Evolutionary conservation across 2,329 filamentous ascomycete species (phyloP).

Genomic region (Botrytis paeoniae): DNA sequence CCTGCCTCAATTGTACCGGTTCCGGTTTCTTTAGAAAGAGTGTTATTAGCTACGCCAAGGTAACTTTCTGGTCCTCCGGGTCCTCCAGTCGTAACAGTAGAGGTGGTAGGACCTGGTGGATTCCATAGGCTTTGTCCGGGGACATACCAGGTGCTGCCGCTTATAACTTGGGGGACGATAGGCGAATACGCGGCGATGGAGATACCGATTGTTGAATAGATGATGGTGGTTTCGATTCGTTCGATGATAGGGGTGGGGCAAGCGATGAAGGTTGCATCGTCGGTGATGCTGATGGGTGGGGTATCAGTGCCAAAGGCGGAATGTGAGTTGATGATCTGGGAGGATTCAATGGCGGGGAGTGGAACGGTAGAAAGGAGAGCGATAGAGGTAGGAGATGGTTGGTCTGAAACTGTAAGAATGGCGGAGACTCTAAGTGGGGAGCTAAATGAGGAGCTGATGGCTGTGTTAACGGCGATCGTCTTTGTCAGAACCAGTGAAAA

Average conservation of each 20-base stretch:
- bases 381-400: not conserved
- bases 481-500: not conserved
- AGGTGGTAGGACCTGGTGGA: not conserved
- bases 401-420: not conserved
- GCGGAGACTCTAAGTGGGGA: accelerated
- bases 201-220: not conserved
- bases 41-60: not conserved
- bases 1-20: not conserved
- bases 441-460: not conserved
- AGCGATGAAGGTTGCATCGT: not conserved
- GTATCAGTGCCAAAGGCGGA: not conserved
- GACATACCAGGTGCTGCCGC: not conserved
- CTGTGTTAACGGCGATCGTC: not conserved
- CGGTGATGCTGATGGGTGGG: not conserved
- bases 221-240: not conserved
- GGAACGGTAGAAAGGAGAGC: not conserved
- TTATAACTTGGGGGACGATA: not conserved
- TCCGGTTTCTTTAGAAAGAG: not conserved
- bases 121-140: not conserved
- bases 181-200: not conserved
- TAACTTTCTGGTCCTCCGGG: not conserved
- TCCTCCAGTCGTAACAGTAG: not conserved
- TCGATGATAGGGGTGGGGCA: not conserved
- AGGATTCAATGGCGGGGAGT: not conserved
- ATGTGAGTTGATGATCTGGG: not conserved